Percentiles rank a stretch among this genome's conserved stretches.
Conservation (phyloP, 164 flowering plant genomes). For the Magnolia changhungtana region DNA sequence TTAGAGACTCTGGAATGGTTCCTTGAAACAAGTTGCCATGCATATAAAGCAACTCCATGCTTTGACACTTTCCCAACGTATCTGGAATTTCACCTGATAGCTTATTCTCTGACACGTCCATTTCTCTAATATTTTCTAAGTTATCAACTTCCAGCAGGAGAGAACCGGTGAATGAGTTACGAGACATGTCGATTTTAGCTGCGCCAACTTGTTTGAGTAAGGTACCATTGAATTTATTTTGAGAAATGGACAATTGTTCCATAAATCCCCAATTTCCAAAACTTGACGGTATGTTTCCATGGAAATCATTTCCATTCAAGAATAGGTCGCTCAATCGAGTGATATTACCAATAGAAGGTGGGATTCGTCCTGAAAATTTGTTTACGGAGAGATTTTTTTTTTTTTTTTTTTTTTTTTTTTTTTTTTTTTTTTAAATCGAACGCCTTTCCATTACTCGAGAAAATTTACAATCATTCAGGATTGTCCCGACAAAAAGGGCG, state of each 20-base stretch:
- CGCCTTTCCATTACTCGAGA: too few relatives aligned
- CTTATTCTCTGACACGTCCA: conserved; percentile 24
- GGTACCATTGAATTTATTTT: neutral
- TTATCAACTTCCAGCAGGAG: conserved; percentile 27
- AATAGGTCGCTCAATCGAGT: neutral
- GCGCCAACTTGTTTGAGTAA: conserved; percentile 30
- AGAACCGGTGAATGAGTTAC: conserved; percentile 26
- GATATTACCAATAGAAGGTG: neutral
- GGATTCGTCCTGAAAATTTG: neutral
- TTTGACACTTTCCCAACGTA: conserved; percentile 19
- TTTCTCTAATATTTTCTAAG: conserved; percentile 11
- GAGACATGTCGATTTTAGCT: neutral
- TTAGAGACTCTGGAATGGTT: conserved; percentile 17
- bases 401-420: too few relatives aligned
- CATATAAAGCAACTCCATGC: conserved; percentile 12
- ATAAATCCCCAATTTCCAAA: neutral
- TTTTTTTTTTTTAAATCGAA: too few relatives aligned
- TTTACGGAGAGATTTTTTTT: neutral
- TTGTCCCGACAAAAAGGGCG: too few relatives aligned
- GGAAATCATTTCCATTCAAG: neutral
- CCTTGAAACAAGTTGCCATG: conserved; percentile 26
- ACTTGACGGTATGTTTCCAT: neutral
- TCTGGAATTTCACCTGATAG: conserved; percentile 38
- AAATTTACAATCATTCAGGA: too few relatives aligned
- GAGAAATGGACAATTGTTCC: neutral